Conservation (phyloP, 371 early-diverging fungal species). For the Mucor ambiguus region DNA sequence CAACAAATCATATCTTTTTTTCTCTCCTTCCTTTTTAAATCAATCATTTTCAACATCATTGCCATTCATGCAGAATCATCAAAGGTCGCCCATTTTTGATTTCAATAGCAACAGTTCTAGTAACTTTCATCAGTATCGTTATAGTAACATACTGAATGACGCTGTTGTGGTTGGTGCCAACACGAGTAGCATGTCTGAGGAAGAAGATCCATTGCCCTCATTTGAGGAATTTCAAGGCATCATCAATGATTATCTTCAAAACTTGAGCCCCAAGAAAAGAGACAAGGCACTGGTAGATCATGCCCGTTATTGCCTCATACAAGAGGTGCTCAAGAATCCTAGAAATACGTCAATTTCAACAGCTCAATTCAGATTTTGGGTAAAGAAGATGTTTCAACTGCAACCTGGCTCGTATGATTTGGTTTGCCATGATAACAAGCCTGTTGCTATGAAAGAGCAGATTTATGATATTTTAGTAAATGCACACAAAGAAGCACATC, state of each 20-base stretch:
- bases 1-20: neutral
- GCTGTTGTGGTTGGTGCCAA: neutral
- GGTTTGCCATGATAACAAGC: slow-evolving; percentile 44
- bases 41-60: neutral
- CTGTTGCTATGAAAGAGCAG: slow-evolving; percentile 45
- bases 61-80: slow-evolving; percentile 1
- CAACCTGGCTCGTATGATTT: slow-evolving; percentile 23
- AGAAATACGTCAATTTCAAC: slow-evolving; percentile 49
- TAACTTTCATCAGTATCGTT: slow-evolving; percentile 4
- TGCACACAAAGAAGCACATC: slow-evolving; percentile 46
- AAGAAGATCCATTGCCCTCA: slow-evolving; percentile 14
- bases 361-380: slow-evolving; percentile 52
- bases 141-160: slow-evolving; percentile 4
- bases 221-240: slow-evolving; percentile 19
- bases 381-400: slow-evolving; percentile 50
- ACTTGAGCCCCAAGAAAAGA: slow-evolving; percentile 45
- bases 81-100: slow-evolving; percentile 8
- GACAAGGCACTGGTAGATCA: slow-evolving; percentile 47
- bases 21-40: neutral
- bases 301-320: slow-evolving; percentile 43
- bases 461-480: slow-evolving; percentile 45
- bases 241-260: slow-evolving; percentile 34
- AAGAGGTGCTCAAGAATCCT: slow-evolving; percentile 43
- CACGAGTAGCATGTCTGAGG: neutral
- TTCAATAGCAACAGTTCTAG: neutral